Base-by-base conservation (phyloP, 805 yeast genomes). In the Lipomyces chichibuensis region DNA sequence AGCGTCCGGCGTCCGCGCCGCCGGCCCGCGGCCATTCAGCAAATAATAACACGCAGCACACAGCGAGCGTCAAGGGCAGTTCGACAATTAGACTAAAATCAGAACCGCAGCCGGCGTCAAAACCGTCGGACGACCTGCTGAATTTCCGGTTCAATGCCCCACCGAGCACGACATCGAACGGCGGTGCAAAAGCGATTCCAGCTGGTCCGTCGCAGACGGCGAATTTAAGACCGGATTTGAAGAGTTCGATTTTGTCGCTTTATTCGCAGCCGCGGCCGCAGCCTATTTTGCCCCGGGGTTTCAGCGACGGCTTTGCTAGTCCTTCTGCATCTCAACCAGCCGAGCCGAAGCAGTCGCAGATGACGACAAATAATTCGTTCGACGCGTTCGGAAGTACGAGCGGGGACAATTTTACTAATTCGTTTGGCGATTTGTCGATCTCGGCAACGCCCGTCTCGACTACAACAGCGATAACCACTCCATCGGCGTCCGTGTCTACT, bases 241-340 rank as follows among this genome's bases (percentile, higher is more conserved):
- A 95, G 76, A 91, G 91, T 79, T 91, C 97, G 0, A 95, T 95
- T 67, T 80, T 95, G 66, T 92, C 98, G 29, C 83, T 95, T 62
- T 95, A 95, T 77, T 78, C 82, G 29, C 86, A 96, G 0, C 84
- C 90, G 1, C 90, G 88, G 25, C 78, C 73, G 60, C 74, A 74
- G n/a, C 67, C 64, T 2, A 58, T 57, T 6, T 53, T 70, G 20
- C 67, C 74, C 17, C 55, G 65, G 33, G 62, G 69, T 25, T 39
- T 57, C 55, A 17, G 67, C 29, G 60, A 25, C 25, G 66, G 64
- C 14, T 59, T 65, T 56, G 69, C 20, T n/a, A 33, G 27, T 35
- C 32, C 32, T 32, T 27, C 46, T 23, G 51, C 59, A 51, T 29
- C 65, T 2, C 60, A 60, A 17, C 60, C 29, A 11, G 29, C 51